Conservation (phyloP, 2,329 filamentous ascomycete genomes). For the Westerdykella sp. region DNA sequence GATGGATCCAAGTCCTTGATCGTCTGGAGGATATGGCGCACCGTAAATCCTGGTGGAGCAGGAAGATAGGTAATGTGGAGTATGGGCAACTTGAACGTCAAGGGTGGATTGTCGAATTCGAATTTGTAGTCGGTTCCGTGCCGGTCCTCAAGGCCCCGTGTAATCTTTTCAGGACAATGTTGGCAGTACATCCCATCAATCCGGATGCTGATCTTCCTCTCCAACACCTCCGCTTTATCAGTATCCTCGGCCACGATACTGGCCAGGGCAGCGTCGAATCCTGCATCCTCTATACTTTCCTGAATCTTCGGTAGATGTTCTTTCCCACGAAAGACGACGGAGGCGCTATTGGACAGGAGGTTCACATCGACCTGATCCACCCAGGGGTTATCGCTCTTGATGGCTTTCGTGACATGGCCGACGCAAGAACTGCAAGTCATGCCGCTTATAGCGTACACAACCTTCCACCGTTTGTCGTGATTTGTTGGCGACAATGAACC, state of each 20-base stretch:
- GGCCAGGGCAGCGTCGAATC: slow-evolving; percentile 38
- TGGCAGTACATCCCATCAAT: slow-evolving; percentile 44
- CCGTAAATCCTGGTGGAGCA: slow-evolving; percentile 60
- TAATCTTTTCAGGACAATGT: slow-evolving; percentile 47
- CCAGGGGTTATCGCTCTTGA: slow-evolving; percentile 41
- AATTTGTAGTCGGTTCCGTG: slow-evolving; percentile 43
- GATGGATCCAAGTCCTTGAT: slow-evolving; percentile 61
- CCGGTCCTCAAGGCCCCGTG: slow-evolving; percentile 46
- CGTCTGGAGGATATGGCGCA: slow-evolving; percentile 64
- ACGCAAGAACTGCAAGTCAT: slow-evolving; percentile 56
- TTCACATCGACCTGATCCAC: slow-evolving; percentile 46
- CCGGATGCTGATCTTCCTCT: slow-evolving; percentile 31
- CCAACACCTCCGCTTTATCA: slow-evolving; percentile 9
- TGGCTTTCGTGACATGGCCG: slow-evolving; percentile 42
- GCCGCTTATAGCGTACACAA: slow-evolving; percentile 48
- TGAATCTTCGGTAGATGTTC: slow-evolving; percentile 42
- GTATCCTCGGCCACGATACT: slow-evolving; percentile 18
- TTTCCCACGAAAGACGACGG: slow-evolving; percentile 44
- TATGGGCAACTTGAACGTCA: slow-evolving; percentile 55
- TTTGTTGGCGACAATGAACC: slow-evolving; percentile 1
- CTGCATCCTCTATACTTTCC: slow-evolving; percentile 45
- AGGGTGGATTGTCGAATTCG: slow-evolving; percentile 50
- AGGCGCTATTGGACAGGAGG: slow-evolving; percentile 47
- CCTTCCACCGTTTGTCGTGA: slow-evolving; percentile 28
- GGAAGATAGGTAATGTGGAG: slow-evolving; percentile 67